A percentile compares a stretch with the other conserved stretches of the same genome.
phyloP scores from a whole-genome alignment of 2,329 filamentous ascomycete species.

The Pestalotiopsis sp. region DNA sequence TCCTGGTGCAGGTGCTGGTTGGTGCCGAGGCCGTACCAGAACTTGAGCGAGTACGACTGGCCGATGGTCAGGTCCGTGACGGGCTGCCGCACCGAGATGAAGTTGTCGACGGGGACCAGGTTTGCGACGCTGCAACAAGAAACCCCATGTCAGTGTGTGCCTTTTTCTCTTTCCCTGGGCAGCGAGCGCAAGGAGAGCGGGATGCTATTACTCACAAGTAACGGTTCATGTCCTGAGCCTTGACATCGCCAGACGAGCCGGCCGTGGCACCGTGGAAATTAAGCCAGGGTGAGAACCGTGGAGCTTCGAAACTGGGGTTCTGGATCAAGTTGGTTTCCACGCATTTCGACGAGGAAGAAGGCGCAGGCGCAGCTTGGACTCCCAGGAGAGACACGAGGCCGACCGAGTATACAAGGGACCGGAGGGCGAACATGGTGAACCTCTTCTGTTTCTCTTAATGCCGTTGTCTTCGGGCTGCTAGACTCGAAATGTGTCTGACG shows the following conservation, averaged over 20 bases:
- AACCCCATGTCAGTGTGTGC: neutral
- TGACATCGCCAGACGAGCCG: neutral
- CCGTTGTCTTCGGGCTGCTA: neutral
- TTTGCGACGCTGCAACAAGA: neutral
- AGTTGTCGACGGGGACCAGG: neutral
- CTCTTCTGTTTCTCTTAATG: neutral
- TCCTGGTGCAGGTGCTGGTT: neutral
- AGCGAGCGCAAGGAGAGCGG: neutral
- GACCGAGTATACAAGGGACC: neutral
- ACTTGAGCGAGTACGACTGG: neutral
- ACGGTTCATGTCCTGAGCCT: neutral
- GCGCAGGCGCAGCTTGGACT: neutral
- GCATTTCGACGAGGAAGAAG: neutral
- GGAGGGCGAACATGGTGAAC: neutral
- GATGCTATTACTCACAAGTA: neutral
- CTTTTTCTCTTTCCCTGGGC: neutral
- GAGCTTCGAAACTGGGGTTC: neutral
- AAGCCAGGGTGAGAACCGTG: neutral
- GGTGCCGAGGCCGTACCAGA: constrained; percentile 1
- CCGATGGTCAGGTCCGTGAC: neutral
- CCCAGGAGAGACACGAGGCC: neutral
- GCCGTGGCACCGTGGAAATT: constrained; percentile 1
- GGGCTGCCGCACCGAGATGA: neutral
- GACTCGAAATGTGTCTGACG: too few relatives aligned
- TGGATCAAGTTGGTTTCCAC: constrained; percentile 5